Conservation (phyloP, 2,329 filamentous ascomycete genomes). For the Ascochyta rabiei region DNA sequence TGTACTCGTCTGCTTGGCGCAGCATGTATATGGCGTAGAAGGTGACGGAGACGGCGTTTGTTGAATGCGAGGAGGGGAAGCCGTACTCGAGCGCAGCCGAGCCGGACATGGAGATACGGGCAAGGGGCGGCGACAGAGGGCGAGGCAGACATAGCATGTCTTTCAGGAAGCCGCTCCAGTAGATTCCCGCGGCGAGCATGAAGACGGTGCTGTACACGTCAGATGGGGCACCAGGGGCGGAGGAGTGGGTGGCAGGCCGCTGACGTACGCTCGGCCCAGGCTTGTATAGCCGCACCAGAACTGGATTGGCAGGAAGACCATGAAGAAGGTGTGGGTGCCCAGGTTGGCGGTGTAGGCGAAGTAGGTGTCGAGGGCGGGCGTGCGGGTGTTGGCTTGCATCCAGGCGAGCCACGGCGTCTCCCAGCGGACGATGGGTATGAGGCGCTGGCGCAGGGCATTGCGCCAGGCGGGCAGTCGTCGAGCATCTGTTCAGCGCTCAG, state of each 20-base stretch:
- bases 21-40: conserved; percentile 80
- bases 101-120: conserved; percentile 96
- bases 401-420: conserved; percentile 93
- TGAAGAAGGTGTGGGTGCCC: conserved; percentile 98
- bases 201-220: conserved; percentile 50
- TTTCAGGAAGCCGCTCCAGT: conserved; percentile 85
- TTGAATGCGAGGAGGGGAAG: conserved; percentile 95
- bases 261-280: conserved; percentile 81
- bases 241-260: conserved; percentile 2
- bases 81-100: conserved; percentile 95
- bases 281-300: conserved; percentile 94
- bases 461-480: conserved; percentile 85
- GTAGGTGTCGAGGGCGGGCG: conserved; percentile 88
- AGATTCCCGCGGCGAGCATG: conserved; percentile 71
- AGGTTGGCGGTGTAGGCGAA: conserved; percentile 97
- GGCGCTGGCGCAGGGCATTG: conserved; percentile 78
- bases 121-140: conserved; percentile 87
- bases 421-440: conserved; percentile 88
- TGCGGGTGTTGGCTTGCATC: conserved; percentile 79
- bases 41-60: conserved; percentile 93
- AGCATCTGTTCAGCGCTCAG: conserved; percentile 66
- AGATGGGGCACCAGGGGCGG: conserved; percentile 16
- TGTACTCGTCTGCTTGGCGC: conserved; percentile 65
- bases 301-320: conserved; percentile 89
- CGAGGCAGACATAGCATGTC: conserved; percentile 91